Conservation (phyloP, 768 basidiomycete genomes). For the Tricholoma sp. region DNA sequence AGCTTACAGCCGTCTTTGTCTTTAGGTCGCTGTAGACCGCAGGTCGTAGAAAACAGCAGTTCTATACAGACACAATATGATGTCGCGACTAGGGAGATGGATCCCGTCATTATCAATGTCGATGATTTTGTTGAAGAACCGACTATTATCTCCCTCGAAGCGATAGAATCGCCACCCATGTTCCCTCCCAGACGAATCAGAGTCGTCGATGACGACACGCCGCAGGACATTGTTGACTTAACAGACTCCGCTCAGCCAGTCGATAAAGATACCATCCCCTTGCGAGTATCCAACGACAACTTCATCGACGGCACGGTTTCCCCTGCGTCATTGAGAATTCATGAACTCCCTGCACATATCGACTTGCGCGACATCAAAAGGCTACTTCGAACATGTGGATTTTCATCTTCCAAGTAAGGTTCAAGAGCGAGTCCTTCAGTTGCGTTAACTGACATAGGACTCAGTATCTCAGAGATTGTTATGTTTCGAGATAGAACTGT, state of each 20-base stretch:
- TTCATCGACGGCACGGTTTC: neutral
- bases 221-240: neutral
- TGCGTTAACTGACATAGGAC: neutral
- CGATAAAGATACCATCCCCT: neutral
- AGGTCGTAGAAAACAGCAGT: neutral
- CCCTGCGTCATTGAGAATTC: neutral
- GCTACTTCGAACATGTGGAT: neutral
- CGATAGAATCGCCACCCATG: neutral
- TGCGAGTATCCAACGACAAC: neutral
- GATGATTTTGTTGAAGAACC: neutral
- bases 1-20: neutral
- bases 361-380: conserved; percentile 1
- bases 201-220: neutral
- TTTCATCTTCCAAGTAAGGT: conserved; percentile 2
- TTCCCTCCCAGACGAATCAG: neutral
- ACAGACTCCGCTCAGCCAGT: neutral
- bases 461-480: no score
- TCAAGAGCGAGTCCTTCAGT: neutral
- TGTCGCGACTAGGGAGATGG: no score
- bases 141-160: neutral
- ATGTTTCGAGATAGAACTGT: neutral
- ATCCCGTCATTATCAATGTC: no score
- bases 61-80: neutral
- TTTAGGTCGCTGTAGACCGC: neutral
- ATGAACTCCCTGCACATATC: neutral